Conservation (phyloP, 2,329 filamentous ascomycete genomes). For the Hymenoscyphus occultus region DNA sequence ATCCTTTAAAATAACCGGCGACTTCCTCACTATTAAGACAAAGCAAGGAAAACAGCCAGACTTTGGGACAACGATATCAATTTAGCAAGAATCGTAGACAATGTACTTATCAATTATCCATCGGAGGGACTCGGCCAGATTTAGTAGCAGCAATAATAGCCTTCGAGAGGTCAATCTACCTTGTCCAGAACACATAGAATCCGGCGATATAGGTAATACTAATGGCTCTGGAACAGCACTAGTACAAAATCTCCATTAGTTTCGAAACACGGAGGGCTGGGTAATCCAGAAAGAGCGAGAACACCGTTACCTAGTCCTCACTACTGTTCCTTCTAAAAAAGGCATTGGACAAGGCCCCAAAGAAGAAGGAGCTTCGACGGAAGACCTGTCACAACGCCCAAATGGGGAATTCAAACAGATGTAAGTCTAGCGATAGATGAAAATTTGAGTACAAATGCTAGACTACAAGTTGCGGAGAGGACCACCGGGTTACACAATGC, state of each 20-base stretch:
- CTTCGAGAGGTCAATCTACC: no score
- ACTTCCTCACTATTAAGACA: no score
- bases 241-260: background rate
- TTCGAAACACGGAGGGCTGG: background rate
- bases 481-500: no score
- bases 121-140: no score
- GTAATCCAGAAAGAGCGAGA: background rate
- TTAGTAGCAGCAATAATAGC: no score
- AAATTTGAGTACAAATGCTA: background rate
- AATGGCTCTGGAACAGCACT: background rate
- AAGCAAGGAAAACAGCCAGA: no score
- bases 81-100: no score
- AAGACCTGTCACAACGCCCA: background rate
- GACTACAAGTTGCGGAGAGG: background rate
- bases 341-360: no score
- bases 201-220: background rate
- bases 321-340: background rate
- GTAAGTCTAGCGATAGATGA: background rate
- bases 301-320: background rate
- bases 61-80: no score
- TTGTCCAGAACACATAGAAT: no score
- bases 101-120: no score
- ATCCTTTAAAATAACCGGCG: no score
- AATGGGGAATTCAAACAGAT: background rate
- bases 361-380: background rate